These are phyloP conservation scores for Gilbertella persicaria DNA, from an alignment of 371 early-diverging fungal species.

Conservation along the genomic window DNA sequence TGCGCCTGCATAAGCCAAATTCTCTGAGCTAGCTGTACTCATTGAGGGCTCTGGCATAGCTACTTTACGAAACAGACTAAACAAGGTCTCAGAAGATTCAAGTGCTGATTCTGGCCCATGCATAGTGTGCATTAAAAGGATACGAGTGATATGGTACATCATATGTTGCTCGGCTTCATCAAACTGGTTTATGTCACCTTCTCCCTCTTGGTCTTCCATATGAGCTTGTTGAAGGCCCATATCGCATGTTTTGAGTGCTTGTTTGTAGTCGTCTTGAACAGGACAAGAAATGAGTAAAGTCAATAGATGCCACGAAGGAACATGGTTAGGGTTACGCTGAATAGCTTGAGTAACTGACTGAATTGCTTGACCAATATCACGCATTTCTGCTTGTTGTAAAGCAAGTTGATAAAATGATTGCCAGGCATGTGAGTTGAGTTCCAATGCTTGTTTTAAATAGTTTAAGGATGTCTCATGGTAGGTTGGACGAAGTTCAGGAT, in stretches of 20 bases:
- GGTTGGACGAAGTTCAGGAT: conserved; percentile 64
- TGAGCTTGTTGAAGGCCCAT: conserved; percentile 65
- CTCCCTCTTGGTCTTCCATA: not conserved
- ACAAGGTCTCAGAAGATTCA: conserved; percentile 57
- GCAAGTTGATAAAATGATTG: conserved; percentile 79
- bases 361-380: conserved; percentile 76
- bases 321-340: conserved; percentile 57
- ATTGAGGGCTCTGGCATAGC: conserved; percentile 30
- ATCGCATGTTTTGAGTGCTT: conserved; percentile 76
- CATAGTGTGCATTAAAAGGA: conserved; percentile 49
- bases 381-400: conserved; percentile 79
- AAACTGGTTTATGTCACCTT: conserved; percentile 18
- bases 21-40: not conserved
- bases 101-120: conserved; percentile 60
- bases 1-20: conserved; percentile 11
- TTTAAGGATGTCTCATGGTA: conserved; percentile 69
- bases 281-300: conserved; percentile 74
- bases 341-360: conserved; percentile 63
- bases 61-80: conserved; percentile 63
- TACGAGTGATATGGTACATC: conserved; percentile 61
- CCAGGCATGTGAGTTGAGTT: conserved; percentile 47
- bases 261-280: conserved; percentile 30
- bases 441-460: conserved; percentile 59
- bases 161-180: conserved; percentile 61
- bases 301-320: conserved; percentile 87